A percentile compares a stretch with the other conserved stretches of the same genome.
phyloP scores from a whole-genome alignment of 2,329 filamentous ascomycete species.

The Arthrobotrys entomopaga region DNA sequence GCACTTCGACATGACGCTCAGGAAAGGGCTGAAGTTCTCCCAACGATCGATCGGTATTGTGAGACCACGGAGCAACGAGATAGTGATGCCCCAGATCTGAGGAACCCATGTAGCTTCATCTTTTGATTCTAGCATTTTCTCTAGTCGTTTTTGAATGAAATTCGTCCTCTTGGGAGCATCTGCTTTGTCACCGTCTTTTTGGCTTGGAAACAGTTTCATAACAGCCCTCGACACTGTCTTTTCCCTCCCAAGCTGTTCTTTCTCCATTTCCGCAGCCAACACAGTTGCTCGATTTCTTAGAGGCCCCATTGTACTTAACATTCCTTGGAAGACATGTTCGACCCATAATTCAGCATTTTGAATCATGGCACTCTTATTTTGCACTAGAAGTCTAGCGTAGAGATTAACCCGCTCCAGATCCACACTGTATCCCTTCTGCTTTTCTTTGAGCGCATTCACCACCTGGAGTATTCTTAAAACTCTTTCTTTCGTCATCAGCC shows the following conservation, averaged over 20 bases:
- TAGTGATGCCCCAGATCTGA: constrained; percentile 86
- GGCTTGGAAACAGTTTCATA: constrained; percentile 65
- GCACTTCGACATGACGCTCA: constrained; percentile 80
- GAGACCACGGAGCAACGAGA: constrained; percentile 77
- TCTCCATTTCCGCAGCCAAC: constrained; percentile 76
- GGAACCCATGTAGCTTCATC: constrained; percentile 76
- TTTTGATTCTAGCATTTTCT: constrained; percentile 71
- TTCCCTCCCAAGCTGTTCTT: constrained; percentile 73
- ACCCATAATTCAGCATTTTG: constrained; percentile 79
- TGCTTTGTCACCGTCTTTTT: constrained; percentile 63
- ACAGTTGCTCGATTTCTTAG: constrained; percentile 78
- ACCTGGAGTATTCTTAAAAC: constrained; percentile 76
- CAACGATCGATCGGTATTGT: constrained; percentile 68
- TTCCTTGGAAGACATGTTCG: constrained; percentile 80
- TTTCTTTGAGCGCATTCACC: constrained; percentile 77
- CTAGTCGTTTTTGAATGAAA: constrained; percentile 67
- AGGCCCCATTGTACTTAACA: constrained; percentile 81
- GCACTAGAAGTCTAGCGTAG: constrained; percentile 79
- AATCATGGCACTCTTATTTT: constrained; percentile 76
- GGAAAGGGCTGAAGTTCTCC: constrained; percentile 78
- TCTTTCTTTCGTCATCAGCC: constrained; percentile 77
- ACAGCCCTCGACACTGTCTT: constrained; percentile 74
- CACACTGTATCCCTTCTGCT: constrained; percentile 82
- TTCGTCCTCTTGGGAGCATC: constrained; percentile 18
- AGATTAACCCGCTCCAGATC: constrained; percentile 79